Conservation (phyloP, 148 eudicot species). For the Fagopyrum homotropicum region DNA sequence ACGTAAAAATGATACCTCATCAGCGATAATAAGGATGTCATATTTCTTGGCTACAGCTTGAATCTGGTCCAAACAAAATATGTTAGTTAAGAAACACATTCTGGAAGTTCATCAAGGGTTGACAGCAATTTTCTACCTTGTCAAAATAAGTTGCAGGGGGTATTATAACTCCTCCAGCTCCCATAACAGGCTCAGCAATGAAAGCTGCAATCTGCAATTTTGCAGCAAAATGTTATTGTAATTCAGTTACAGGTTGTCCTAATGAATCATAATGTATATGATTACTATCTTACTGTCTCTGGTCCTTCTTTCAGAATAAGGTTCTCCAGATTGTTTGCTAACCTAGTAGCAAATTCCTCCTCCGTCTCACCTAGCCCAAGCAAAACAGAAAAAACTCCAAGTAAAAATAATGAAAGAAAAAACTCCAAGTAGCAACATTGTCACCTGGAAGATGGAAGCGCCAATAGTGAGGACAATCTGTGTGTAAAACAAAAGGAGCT, state of each 20-base stretch:
- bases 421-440: background rate
- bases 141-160: slow-evolving; percentile 94
- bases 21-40: slow-evolving; percentile 89
- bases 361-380: slow-evolving; percentile 65
- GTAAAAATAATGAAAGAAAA: background rate
- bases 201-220: slow-evolving; percentile 87
- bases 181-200: slow-evolving; percentile 98
- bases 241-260: background rate
- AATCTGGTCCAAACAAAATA: slow-evolving; percentile 39
- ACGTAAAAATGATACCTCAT: slow-evolving; percentile 50
- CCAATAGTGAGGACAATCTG: slow-evolving; percentile 99
- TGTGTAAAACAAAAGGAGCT: slow-evolving; percentile 88
- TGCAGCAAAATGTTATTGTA: background rate
- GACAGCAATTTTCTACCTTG: slow-evolving; percentile 37
- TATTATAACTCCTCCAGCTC: slow-evolving; percentile 95
- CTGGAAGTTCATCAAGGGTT: background rate
- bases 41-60: slow-evolving; percentile 88
- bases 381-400: background rate
- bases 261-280: background rate
- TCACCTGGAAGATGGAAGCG: slow-evolving; percentile 85
- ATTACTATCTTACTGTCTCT: slow-evolving; percentile 56
- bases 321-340: slow-evolving; percentile 85
- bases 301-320: slow-evolving; percentile 95
- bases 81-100: background rate
- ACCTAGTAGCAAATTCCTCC: slow-evolving; percentile 91